phyloP scores from a whole-genome alignment of 129 eudicot species.

The Centella asiatica region DNA sequence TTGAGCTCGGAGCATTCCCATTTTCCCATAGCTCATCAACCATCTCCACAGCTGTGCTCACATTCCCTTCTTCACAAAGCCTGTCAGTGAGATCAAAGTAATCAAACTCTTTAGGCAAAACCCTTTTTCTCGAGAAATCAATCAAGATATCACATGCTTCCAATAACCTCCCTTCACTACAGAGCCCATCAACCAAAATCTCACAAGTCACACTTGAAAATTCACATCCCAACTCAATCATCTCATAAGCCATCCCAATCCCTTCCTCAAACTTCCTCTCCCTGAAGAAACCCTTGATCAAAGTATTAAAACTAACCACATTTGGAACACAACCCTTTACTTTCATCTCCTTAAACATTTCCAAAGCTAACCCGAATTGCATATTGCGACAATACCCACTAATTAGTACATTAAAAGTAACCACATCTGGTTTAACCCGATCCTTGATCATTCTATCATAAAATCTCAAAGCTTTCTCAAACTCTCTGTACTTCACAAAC shows the following conservation, averaged over 20 bases:
- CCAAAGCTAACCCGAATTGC: constrained; percentile 52
- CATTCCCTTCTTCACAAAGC: constrained; percentile 42
- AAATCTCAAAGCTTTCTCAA: constrained; percentile 50
- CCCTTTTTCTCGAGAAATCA: constrained; percentile 58
- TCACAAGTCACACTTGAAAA: constrained; percentile 67
- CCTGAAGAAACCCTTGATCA: constrained; percentile 73
- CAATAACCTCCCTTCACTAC: constrained; percentile 28
- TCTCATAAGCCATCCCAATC: constrained; percentile 75
- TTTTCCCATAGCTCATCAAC: constrained; percentile 65
- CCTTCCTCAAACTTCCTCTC: constrained; percentile 68
- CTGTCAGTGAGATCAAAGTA: constrained; percentile 45
- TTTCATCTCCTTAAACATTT: constrained; percentile 76
- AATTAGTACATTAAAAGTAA: constrained; percentile 69
- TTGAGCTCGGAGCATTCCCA: constrained; percentile 59
- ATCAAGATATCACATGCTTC: constrained; percentile 56
- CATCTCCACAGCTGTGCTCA: constrained; percentile 36
- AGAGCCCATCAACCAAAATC: constrained; percentile 69
- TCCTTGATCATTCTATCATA: constrained; percentile 55
- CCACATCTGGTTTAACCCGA: constrained; percentile 65
- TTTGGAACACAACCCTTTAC: constrained; percentile 68
- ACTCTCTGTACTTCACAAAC: constrained; percentile 40
- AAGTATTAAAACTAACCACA: constrained; percentile 77
- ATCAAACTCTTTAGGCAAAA: constrained; percentile 55
- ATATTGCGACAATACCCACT: constrained; percentile 57
- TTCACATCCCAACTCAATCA: constrained; percentile 73